A percentile compares a stretch with the other conserved stretches of the same genome.
Evolutionary conservation across 2,329 filamentous ascomycete genomes (phyloP).

Genomic region (Exophiala spinifera): DNA sequence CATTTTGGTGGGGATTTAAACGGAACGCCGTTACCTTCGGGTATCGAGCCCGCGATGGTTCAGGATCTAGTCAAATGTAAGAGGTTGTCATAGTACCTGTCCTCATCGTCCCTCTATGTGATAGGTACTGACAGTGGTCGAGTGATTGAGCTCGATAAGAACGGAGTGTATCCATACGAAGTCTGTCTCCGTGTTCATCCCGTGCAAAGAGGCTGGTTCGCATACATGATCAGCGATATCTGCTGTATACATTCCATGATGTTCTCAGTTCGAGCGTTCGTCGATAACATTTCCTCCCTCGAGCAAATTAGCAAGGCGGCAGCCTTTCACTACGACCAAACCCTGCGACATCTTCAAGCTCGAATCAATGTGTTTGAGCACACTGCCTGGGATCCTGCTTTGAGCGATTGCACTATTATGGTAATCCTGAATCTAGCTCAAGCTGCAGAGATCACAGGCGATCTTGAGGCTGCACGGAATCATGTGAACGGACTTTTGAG

Average conservation of each 20-base stretch:
- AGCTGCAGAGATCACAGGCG: background rate
- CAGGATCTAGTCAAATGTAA: conserved; percentile 4
- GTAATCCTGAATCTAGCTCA: conserved; percentile 1
- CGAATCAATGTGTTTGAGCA: conserved; percentile 3
- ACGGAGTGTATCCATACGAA: conserved; percentile 5
- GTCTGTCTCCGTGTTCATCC: conserved; percentile 6
- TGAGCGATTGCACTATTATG: conserved; percentile 1
- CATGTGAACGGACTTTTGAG: background rate
- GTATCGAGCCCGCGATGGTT: conserved; percentile 5
- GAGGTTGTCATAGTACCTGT: background rate
- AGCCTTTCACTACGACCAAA: background rate
- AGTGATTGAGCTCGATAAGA: too few relatives aligned
- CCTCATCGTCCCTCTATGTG: too few relatives aligned
- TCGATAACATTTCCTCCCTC: background rate
- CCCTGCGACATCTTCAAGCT: background rate
- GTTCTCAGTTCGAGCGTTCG: background rate
- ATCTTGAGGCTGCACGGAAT: background rate
- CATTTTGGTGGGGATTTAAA: background rate
- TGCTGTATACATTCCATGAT: conserved; percentile 3
- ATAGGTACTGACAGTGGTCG: conserved; percentile 1
- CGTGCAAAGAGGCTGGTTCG: conserved; percentile 5
- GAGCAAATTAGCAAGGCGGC: background rate
- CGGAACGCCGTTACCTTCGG: background rate
- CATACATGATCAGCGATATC: conserved; percentile 6
- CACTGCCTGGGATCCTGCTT: too few relatives aligned